Conservation (phyloP, 2,329 filamentous ascomycete species). For the Chrysoporthe deuterocubensis region DNA sequence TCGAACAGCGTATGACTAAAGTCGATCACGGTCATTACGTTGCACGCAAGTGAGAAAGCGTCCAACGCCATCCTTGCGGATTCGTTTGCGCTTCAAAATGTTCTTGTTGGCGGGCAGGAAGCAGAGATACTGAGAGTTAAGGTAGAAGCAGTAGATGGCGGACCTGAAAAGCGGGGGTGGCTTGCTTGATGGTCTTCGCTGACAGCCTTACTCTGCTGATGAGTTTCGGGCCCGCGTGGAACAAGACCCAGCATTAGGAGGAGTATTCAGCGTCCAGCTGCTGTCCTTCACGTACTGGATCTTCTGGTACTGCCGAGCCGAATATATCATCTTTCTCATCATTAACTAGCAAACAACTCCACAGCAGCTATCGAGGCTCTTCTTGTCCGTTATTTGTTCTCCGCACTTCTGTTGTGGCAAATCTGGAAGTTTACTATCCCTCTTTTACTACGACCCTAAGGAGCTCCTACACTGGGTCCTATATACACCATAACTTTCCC, state of each 20-base stretch:
- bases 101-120: not conserved
- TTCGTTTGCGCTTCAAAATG: not conserved
- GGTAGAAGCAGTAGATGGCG: not conserved
- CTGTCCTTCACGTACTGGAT: too few relatives aligned
- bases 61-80: not conserved
- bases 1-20: not conserved
- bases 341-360: too few relatives aligned
- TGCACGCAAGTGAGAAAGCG: not conserved
- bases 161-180: not conserved
- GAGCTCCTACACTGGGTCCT: slow-evolving; percentile 22
- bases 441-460: slow-evolving; percentile 16
- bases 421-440: slow-evolving; percentile 18
- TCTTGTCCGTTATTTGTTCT: too few relatives aligned
- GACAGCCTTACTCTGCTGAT: too few relatives aligned
- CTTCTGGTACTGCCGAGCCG: too few relatives aligned
- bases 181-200: too few relatives aligned
- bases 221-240: too few relatives aligned
- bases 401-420: too few relatives aligned
- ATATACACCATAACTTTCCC: not conserved
- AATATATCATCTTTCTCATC: too few relatives aligned
- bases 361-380: too few relatives aligned
- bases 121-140: not conserved
- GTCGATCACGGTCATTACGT: not conserved
- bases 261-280: too few relatives aligned
- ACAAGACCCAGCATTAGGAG: too few relatives aligned